Conservation (phyloP, 306 rosid species). For the Quercus glauca region DNA sequence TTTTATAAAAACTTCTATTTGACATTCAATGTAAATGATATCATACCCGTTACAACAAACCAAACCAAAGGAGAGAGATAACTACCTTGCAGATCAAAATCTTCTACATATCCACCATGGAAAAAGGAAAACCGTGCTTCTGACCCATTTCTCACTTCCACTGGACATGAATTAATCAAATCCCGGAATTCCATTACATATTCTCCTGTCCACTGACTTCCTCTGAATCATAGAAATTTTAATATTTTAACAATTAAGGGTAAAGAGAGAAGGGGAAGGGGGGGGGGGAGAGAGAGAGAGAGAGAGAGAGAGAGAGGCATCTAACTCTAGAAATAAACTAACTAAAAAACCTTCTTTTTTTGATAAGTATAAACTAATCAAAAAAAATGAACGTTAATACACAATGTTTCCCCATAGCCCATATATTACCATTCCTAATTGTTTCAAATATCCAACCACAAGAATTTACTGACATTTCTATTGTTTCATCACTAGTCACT, state of each 20-base stretch:
- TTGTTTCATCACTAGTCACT: not conserved
- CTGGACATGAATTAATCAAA: constrained; percentile 46
- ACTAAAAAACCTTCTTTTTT: not conserved
- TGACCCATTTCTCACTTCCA: constrained; percentile 34
- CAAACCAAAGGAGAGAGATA: constrained; percentile 7
- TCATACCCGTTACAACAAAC: constrained; percentile 6
- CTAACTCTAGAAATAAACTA: constrained; percentile 5
- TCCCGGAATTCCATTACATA: constrained; percentile 71
- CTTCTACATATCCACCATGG: constrained; percentile 81
- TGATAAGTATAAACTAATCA: not conserved
- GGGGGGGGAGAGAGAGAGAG: accelerated
- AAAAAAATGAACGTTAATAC: not conserved
- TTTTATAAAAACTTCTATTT: too few relatives aligned
- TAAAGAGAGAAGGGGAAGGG: not conserved
- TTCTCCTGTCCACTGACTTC: constrained; percentile 89
- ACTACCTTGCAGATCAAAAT: constrained; percentile 60
- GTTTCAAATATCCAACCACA: not conserved
- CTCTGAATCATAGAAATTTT: constrained; percentile 43
- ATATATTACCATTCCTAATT: not conserved
- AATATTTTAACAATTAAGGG: constrained; percentile 4
- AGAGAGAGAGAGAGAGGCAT: not conserved
- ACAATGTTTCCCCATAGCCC: not conserved
- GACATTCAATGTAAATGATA: too few relatives aligned
- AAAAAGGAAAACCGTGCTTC: constrained; percentile 83
- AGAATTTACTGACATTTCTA: not conserved